These are phyloP conservation scores for Cladophialophora bantiana DNA, from an alignment of 2,329 filamentous ascomycete genomes.

Conservation along the genomic window DNA sequence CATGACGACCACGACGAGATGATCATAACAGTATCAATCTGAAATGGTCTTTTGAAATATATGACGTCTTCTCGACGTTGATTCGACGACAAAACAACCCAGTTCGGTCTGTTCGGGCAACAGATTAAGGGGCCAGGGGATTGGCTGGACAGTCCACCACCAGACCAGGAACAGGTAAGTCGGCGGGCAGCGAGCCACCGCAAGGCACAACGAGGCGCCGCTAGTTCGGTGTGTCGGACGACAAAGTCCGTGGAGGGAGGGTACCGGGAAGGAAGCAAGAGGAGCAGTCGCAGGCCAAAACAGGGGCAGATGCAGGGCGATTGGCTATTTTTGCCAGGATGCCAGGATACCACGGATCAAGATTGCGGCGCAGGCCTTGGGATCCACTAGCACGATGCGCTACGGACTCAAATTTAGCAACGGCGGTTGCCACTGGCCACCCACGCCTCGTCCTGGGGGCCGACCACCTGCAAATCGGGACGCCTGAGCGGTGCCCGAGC, in stretches of 20 bases:
- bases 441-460: neutral
- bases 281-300: neutral
- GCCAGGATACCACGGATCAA: conserved; percentile 16
- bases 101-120: neutral
- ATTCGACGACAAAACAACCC: neutral
- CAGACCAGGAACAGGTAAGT: conserved; percentile 4
- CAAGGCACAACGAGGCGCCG: conserved; percentile 17
- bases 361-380: conserved; percentile 32
- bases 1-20: no score
- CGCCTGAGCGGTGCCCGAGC: conserved; percentile 10
- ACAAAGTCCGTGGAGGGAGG: conserved; percentile 34
- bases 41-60: neutral
- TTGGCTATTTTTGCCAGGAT: neutral
- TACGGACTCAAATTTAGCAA: conserved; percentile 40
- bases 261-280: no score
- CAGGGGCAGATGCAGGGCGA: conserved; percentile 13
- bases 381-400: conserved; percentile 23
- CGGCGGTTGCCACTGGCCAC: conserved; percentile 13
- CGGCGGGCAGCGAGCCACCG: neutral
- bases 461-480: conserved; percentile 3
- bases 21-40: no score
- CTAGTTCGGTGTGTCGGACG: conserved; percentile 31
- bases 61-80: neutral
- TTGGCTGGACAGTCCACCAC: conserved; percentile 1
- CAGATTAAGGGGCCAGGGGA: neutral